A percentile compares a stretch with the other conserved stretches of the same genome.
Conservation (phyloP, 495 filamentous ascomycete genomes). For the Aspergillus wentii region DNA sequence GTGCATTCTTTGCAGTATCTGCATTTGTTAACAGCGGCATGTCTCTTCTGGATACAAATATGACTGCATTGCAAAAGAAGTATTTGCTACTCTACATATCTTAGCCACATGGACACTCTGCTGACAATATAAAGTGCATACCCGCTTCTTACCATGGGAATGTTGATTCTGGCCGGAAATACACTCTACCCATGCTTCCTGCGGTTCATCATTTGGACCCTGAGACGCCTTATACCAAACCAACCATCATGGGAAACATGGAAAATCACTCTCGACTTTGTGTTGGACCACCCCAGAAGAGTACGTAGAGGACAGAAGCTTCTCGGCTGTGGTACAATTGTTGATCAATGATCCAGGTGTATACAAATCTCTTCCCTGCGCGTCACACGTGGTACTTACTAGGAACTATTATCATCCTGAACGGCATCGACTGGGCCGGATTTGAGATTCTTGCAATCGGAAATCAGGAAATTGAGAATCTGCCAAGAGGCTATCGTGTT, state of each 20-base stretch:
- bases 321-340: neutral
- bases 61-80: constrained; percentile 48
- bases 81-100: constrained; percentile 6
- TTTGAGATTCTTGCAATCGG: constrained; percentile 78
- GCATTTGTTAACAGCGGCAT: constrained; percentile 90
- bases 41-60: constrained; percentile 77
- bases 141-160: constrained; percentile 68
- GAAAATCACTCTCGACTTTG: constrained; percentile 69
- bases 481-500: constrained; percentile 55
- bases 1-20: constrained; percentile 47
- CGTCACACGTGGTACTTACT: constrained; percentile 78
- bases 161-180: constrained; percentile 81
- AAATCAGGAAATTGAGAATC: constrained; percentile 55
- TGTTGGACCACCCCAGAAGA: constrained; percentile 73
- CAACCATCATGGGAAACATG: constrained; percentile 36
- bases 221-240: constrained; percentile 44
- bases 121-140: constrained; percentile 38
- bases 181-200: constrained; percentile 77
- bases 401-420: constrained; percentile 65
- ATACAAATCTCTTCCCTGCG: constrained; percentile 78
- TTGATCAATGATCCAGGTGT: constrained; percentile 30
- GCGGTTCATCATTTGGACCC: constrained; percentile 67
- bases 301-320: constrained; percentile 26
- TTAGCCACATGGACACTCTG: constrained; percentile 3
- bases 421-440: constrained; percentile 74